These are phyloP conservation scores for Nicotiana tabacum DNA, from an alignment of 257 asterid species.

Conservation along the genomic window DNA sequence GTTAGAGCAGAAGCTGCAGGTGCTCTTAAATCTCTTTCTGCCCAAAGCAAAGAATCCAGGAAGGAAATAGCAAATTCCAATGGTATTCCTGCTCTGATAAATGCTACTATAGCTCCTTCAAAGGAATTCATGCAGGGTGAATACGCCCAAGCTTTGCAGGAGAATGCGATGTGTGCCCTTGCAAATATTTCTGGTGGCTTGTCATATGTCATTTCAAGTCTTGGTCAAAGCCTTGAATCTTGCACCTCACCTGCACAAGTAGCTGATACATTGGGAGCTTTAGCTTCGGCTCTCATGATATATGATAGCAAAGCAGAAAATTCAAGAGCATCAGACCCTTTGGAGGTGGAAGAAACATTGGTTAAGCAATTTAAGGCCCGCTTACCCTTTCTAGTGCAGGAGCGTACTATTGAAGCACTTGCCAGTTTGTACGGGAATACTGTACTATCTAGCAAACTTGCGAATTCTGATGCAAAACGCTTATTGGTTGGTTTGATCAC, in stretches of 20 bases:
- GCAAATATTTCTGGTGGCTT: conserved; percentile 98
- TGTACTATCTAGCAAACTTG: conserved; percentile 68
- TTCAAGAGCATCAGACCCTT: conserved; percentile 81
- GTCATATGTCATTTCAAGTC: conserved; percentile 90
- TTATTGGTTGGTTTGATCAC: conserved; percentile 91
- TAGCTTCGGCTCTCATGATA: conserved; percentile 98
- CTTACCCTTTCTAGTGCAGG: conserved; percentile 72
- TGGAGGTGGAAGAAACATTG: conserved; percentile 84
- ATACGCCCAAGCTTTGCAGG: conserved; percentile 98
- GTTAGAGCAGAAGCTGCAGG: conserved; percentile 98
- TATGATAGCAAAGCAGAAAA: conserved; percentile 78
- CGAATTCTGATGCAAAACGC: conserved; percentile 87
- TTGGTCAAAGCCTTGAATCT: conserved; percentile 97
- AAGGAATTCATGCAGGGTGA: conserved; percentile 99
- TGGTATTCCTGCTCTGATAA: conserved; percentile 89
- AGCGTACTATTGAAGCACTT: conserved; percentile 96
- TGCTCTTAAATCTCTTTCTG: conserved; percentile 95
- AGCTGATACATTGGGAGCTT: conserved; percentile 94
- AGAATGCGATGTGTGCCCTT: conserved; percentile 98
- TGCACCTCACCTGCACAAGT: conserved; percentile 91
- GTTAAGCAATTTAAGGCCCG: conserved; percentile 67
- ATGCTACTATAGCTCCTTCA: conserved; percentile 99
- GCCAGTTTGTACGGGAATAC: conserved; percentile 94
- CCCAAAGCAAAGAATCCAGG: conserved; percentile 87
- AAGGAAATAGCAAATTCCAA: conserved; percentile 72